Conservation (phyloP, 2,329 filamentous ascomycete genomes). For the Hypocreales sp. region DNA sequence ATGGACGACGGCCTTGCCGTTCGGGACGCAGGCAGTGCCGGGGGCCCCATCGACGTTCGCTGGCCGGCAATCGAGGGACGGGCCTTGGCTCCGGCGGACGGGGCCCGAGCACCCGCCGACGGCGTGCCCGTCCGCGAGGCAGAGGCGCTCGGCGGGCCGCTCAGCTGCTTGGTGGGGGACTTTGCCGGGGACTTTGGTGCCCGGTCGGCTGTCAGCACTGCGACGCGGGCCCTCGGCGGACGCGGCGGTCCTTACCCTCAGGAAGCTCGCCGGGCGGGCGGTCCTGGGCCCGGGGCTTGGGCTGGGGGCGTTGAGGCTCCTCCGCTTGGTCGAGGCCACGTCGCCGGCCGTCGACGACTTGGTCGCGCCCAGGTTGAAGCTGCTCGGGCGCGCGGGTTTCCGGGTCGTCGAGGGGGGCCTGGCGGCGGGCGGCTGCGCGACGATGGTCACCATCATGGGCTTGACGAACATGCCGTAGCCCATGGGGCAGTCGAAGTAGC, state of each 20-base stretch:
- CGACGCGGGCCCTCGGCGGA: background rate
- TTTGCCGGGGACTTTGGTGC: conserved; percentile 56
- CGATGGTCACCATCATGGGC: conserved; percentile 48
- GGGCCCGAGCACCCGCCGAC: conserved; percentile 34
- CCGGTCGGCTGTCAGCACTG: background rate
- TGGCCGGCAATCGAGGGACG: conserved; percentile 38
- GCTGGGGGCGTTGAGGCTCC: conserved; percentile 57
- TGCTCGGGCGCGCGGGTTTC: conserved; percentile 30
- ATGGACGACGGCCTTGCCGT: conserved; percentile 27
- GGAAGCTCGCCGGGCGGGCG: conserved; percentile 38
- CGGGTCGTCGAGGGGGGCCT: conserved; percentile 22
- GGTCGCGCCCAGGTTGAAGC: conserved; percentile 25
- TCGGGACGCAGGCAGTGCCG: conserved; percentile 30
- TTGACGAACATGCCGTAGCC: conserved; percentile 74
- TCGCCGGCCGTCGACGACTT: conserved; percentile 29
- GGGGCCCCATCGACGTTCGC: conserved; percentile 54
- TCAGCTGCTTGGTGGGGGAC: conserved; percentile 62
- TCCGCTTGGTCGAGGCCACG: conserved; percentile 40
- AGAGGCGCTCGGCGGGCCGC: conserved; percentile 37
- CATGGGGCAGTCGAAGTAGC: conserved; percentile 77
- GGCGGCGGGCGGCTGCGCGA: conserved; percentile 29
- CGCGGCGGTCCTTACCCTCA: conserved; percentile 28
- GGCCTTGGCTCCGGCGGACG: conserved; percentile 30
- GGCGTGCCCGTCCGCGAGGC: conserved; percentile 52
- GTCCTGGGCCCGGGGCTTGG: conserved; percentile 51